A percentile compares a stretch with the other conserved stretches of the same genome.
phyloP scores from a whole-genome alignment of 306 rosid species.

The cucumber (Cucumis sativus) region DNA sequence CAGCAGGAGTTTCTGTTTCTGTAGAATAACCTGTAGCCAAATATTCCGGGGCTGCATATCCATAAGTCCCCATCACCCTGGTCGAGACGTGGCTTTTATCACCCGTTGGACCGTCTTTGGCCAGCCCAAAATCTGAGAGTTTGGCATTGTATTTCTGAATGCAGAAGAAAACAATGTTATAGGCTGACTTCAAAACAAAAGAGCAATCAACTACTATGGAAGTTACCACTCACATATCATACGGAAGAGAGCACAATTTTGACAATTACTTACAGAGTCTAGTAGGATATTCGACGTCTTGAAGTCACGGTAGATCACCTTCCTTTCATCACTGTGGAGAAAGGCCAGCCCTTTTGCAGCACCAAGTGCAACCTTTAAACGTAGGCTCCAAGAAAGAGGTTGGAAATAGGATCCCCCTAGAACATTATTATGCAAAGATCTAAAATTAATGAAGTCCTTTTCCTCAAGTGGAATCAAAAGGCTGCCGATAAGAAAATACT shows the following conservation, averaged over 20 bases:
- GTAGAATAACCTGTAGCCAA: conserved; percentile 39
- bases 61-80: conserved; percentile 49
- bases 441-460: neutral
- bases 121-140: conserved; percentile 69
- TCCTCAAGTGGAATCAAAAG: neutral
- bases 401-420: conserved; percentile 61
- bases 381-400: conserved; percentile 63
- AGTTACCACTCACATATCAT: neutral
- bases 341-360: conserved; percentile 70
- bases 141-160: conserved; percentile 43
- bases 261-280: conserved; percentile 39
- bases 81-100: conserved; percentile 60
- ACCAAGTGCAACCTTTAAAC: conserved; percentile 54
- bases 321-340: conserved; percentile 38
- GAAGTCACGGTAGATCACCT: conserved; percentile 56
- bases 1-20: neutral
- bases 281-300: conserved; percentile 56
- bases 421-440: neutral
- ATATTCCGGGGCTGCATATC: conserved; percentile 65
- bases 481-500: conserved; percentile 4
- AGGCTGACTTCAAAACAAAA: neutral
- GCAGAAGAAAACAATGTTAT: conserved; percentile 4
- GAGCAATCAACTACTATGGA: neutral
- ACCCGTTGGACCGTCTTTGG: conserved; percentile 60
- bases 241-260: neutral